Base-by-base conservation (phyloP, 148 eudicot genomes). In the Euryodendron excelsum region DNA sequence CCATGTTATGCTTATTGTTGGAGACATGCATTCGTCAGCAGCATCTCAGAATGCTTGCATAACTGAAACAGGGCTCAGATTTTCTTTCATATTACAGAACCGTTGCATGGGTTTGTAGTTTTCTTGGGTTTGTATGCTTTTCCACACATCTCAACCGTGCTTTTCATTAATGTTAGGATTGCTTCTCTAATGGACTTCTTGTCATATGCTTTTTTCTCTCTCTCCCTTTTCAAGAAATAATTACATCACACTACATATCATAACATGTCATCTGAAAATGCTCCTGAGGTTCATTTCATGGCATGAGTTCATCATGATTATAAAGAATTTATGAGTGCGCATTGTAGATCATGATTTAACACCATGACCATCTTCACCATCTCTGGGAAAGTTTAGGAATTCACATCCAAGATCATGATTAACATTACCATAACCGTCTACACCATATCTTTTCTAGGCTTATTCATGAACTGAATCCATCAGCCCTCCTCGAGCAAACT, bases 21-120 rank as follows among this genome's bases (percentile, higher is more conserved):
- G 64, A 81, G 84, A 69, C 88, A 81, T 89, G 89, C 88, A 86
- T 89, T 78, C 82, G 85, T 74, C 45, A 31, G 76, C 84, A 79
- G 79, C 85, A 84, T 83, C 77, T 79, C 63, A 25, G 70, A 77
- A 76, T 84, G 65, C 76, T 78, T 72, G 74, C 80, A 70, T 67
- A 59, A 62, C 80, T 74, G 79, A 21, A 11, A 85, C 27, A 77
- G 47, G 77, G 59, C 23, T 45, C 73, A 47, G 58, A 23, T 47
- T 52, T 55, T 84, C 62, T 78, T 72, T 74, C 78, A 10, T 74
- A 59, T 68, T 72, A 53, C 80, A 56, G 79, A 75, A 77, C 60
- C 82, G 72, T 44, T 87, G 91, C 89, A 87, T 92, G 71, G 59
- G 52, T 80, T 75, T 89, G 85, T 76, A 75, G 81, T 72, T 67